These are phyloP conservation scores for Fusarium sp. DNA, from an alignment of 2,329 filamentous ascomycete genomes.

Conservation along the genomic window DNA sequence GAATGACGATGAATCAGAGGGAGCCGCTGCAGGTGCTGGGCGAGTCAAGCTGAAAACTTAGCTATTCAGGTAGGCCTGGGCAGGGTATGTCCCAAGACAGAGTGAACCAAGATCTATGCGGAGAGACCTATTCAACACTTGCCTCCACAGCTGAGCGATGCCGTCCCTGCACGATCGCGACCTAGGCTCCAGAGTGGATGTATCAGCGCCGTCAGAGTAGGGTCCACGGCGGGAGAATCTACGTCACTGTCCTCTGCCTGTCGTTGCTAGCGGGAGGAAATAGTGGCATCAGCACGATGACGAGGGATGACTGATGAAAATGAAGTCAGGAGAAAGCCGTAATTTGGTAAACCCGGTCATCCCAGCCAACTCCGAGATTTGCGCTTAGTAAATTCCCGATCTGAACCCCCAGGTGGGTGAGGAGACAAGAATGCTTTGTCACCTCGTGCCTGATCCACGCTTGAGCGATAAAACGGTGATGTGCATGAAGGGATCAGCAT, in stretches of 20 bases:
- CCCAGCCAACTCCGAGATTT: conserved; percentile 1
- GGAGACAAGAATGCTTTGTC: neutral
- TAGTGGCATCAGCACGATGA: conserved; percentile 5
- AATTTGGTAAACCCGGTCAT: neutral
- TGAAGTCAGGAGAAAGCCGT: neutral
- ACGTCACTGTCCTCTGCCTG: conserved; percentile 6
- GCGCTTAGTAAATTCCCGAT: conserved; percentile 6
- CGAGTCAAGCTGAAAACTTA: neutral
- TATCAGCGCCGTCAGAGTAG: neutral
- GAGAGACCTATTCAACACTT: conserved; percentile 4
- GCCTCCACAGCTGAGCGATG: neutral
- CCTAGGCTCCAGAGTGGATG: neutral
- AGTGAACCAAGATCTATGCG: neutral
- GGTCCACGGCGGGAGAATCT: neutral
- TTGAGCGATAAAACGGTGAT: conserved; percentile 27
- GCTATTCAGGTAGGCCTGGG: neutral
- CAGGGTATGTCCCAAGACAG: neutral
- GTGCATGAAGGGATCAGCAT: conserved; percentile 31
- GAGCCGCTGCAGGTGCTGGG: neutral
- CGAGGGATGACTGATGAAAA: neutral
- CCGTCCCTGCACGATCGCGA: neutral
- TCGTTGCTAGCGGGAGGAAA: neutral
- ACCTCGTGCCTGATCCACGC: conserved; percentile 16
- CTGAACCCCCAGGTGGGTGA: neutral
- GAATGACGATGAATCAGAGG: conserved; percentile 17